Conservation (phyloP, 768 basidiomycete genomes). For the Pleurotus sapidus region DNA sequence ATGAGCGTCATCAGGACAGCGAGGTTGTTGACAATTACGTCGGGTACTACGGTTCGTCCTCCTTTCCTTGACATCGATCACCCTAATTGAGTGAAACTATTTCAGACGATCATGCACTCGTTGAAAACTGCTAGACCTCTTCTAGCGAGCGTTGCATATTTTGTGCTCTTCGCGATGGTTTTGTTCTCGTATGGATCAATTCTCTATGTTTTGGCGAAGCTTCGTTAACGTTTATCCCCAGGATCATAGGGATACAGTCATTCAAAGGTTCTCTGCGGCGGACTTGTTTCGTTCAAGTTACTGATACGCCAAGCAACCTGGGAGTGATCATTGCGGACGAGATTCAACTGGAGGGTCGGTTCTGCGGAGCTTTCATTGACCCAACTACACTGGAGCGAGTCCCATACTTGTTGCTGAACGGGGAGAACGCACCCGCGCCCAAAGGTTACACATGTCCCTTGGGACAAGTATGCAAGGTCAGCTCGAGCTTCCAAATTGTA, state of each 20-base stretch:
- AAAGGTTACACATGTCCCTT: slow-evolving; percentile 93
- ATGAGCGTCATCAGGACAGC: slow-evolving; percentile 83
- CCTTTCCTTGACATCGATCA: background rate
- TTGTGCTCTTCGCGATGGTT: slow-evolving; percentile 85
- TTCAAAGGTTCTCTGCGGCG: slow-evolving; percentile 85
- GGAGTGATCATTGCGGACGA: slow-evolving; percentile 42
- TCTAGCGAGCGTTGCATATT: slow-evolving; percentile 87
- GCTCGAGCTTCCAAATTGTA: slow-evolving; percentile 7
- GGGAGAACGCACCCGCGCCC: slow-evolving; percentile 17
- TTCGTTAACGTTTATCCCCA: slow-evolving; percentile 19
- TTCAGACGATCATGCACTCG: slow-evolving; percentile 81
- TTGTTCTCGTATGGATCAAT: slow-evolving; percentile 71
- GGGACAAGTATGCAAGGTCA: slow-evolving; percentile 78
- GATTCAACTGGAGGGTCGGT: slow-evolving; percentile 45
- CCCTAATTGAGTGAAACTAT: slow-evolving; percentile 9
- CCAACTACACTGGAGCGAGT: slow-evolving; percentile 47
- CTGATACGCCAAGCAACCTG: slow-evolving; percentile 10
- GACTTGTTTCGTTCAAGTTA: slow-evolving; percentile 54
- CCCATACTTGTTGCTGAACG: slow-evolving; percentile 29
- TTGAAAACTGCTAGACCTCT: slow-evolving; percentile 88
- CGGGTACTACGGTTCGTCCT: slow-evolving; percentile 80
- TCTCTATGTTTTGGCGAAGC: too few relatives aligned
- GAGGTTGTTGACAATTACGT: slow-evolving; percentile 81
- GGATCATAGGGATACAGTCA: slow-evolving; percentile 91
- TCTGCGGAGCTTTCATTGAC: slow-evolving; percentile 83